Conservation (phyloP, 2,329 filamentous ascomycete genomes). For the Aspergillus sp. region DNA sequence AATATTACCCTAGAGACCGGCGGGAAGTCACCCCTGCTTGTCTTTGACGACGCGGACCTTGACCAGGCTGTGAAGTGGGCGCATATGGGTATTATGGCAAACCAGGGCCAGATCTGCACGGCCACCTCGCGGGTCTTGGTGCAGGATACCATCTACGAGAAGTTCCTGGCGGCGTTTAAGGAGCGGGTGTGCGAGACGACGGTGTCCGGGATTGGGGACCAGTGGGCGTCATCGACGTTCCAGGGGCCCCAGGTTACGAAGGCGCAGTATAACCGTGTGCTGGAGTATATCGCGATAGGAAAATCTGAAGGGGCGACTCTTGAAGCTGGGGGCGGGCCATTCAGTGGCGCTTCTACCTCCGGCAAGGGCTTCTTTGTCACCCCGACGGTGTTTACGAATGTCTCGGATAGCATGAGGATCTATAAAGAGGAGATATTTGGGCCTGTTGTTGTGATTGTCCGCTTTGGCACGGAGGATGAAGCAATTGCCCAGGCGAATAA, state of each 20-base stretch:
- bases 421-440: conserved; percentile 46
- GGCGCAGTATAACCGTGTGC: conserved; percentile 45
- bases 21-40: too few species aligned
- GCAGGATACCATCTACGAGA: too few species aligned
- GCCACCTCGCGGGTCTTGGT: too few species aligned
- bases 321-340: conserved; percentile 34
- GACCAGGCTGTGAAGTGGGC: too few species aligned
- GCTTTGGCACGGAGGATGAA: conserved; percentile 42
- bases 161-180: conserved; percentile 40
- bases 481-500: conserved; percentile 40
- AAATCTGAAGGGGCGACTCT: conserved; percentile 43
- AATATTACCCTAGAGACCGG: too few species aligned
- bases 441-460: conserved; percentile 41
- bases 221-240: conserved; percentile 42
- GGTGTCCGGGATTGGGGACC: conserved; percentile 40
- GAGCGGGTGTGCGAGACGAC: conserved; percentile 30
- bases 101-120: too few species aligned
- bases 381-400: conserved; percentile 40
- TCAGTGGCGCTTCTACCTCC: conserved; percentile 28
- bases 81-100: too few species aligned
- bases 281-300: conserved; percentile 44
- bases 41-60: too few species aligned
- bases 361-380: conserved; percentile 42
- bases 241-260: conserved; percentile 49
- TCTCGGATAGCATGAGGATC: conserved; percentile 33